Percentiles rank a stretch among this genome's conserved stretches.
Evolutionary conservation across 495 filamentous ascomycete genomes (phyloP).

Genomic region (Penicillium pancosmium): DNA sequence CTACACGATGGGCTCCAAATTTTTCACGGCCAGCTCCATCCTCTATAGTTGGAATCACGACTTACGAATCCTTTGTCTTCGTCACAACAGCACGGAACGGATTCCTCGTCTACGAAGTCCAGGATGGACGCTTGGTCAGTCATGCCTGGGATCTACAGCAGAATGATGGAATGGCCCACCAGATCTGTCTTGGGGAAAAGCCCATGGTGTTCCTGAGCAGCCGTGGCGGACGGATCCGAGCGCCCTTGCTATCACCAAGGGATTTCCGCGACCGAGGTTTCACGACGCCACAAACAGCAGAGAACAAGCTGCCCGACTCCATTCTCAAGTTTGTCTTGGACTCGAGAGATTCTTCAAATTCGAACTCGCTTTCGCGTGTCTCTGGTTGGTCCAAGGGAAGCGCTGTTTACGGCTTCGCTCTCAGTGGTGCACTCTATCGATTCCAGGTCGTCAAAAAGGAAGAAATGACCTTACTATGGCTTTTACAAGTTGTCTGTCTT

Average conservation of each 20-base stretch:
- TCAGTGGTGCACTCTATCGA: constrained; percentile 66
- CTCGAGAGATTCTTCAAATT: background rate
- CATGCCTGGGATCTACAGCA: constrained; percentile 36
- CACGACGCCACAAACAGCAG: constrained; percentile 20
- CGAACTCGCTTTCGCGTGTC: background rate
- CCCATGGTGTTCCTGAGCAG: constrained; percentile 19
- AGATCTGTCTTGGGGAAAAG: constrained; percentile 28
- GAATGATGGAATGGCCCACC: constrained; percentile 45
- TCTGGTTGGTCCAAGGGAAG: constrained; percentile 3
- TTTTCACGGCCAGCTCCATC: constrained; percentile 41
- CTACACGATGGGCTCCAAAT: constrained; percentile 34
- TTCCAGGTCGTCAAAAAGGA: constrained; percentile 58
- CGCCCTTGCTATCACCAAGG: constrained; percentile 23
- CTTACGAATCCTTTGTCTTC: constrained; percentile 41
- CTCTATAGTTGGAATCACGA: constrained; percentile 45
- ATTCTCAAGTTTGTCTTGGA: constrained; percentile 32
- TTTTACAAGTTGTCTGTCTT: constrained; percentile 62
- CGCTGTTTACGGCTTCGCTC: constrained; percentile 58
- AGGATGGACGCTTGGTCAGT: constrained; percentile 33
- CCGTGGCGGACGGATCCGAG: constrained; percentile 40
- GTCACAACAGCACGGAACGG: constrained; percentile 49
- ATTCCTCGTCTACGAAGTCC: constrained; percentile 39
- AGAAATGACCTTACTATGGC: constrained; percentile 61
- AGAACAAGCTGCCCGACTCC: constrained; percentile 39
- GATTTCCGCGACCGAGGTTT: background rate